Percentiles rank a stretch among this genome's conserved stretches.
Evolutionary conservation across 1,139 yeast species (phyloP).

Genomic region (Suzukiozyma palmioleophila): DNA sequence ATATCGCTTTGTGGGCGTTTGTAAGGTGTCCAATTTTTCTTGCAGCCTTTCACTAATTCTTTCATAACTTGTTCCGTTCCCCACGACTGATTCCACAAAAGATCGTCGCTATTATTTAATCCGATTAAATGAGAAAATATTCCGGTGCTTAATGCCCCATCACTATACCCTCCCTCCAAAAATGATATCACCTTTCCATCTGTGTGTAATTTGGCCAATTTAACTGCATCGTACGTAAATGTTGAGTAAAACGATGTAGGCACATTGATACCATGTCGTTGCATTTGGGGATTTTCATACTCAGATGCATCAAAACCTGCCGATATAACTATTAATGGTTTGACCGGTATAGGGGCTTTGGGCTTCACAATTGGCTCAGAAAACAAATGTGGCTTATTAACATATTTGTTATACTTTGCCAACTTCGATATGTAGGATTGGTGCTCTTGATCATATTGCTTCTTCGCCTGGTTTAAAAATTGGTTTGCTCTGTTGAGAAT

Average conservation of each 20-base stretch:
- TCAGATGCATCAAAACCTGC: slow-evolving; percentile 93
- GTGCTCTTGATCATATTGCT: slow-evolving; percentile 38
- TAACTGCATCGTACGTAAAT: slow-evolving; percentile 70
- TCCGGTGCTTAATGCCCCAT: slow-evolving; percentile 78
- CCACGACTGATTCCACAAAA: slow-evolving; percentile 61
- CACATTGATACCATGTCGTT: slow-evolving; percentile 77
- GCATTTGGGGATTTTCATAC: slow-evolving; percentile 79
- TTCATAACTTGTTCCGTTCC: slow-evolving; percentile 60
- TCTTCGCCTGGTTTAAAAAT: slow-evolving; percentile 51
- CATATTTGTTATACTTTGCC: slow-evolving; percentile 25
- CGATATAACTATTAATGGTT: slow-evolving; percentile 67
- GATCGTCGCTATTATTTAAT: slow-evolving; percentile 38
- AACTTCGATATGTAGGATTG: slow-evolving; percentile 26
- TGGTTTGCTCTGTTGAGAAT: slow-evolving; percentile 66
- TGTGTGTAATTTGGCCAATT: slow-evolving; percentile 57
- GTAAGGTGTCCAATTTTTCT: slow-evolving; percentile 59
- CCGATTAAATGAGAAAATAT: slow-evolving; percentile 77
- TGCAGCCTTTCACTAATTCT: slow-evolving; percentile 68
- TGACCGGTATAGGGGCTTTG: slow-evolving; percentile 49
- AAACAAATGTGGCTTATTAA: slow-evolving; percentile 27
- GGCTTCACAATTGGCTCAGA: slow-evolving; percentile 24
- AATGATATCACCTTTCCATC: slow-evolving; percentile 64
- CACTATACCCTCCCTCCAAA: slow-evolving; percentile 85
- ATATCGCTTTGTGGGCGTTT: slow-evolving; percentile 45
- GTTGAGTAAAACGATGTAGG: slow-evolving; percentile 77